These are phyloP conservation scores for Diutina catenulata DNA, from an alignment of 1,139 yeast species.

Conservation along the genomic window DNA sequence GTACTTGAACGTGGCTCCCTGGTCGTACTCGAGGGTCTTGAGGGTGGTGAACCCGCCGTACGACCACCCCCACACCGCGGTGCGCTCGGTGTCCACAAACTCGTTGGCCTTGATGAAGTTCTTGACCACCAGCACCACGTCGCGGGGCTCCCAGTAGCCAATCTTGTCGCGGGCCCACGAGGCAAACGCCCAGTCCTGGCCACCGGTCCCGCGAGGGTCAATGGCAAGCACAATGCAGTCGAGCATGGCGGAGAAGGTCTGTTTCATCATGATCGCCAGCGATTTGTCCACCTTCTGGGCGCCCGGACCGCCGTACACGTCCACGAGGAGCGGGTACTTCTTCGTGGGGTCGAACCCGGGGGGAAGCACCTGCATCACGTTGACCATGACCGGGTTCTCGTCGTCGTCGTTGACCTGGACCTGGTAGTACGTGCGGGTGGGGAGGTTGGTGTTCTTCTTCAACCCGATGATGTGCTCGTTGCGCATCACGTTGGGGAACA, in stretches of 20 bases:
- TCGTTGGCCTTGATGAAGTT: constrained; percentile 42
- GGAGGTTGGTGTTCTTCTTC: constrained; percentile 33
- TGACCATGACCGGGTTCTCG: constrained; percentile 33
- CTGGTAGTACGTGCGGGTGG: constrained; percentile 39
- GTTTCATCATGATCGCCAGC: constrained; percentile 53
- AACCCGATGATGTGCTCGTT: background rate
- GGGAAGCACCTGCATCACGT: constrained; percentile 70
- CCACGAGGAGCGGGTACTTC: constrained; percentile 72
- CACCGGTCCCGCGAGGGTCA: constrained; percentile 92
- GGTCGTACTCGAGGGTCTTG: constrained; percentile 63
- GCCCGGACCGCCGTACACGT: constrained; percentile 93
- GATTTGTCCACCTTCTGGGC: constrained; percentile 56
- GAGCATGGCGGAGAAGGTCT: constrained; percentile 52
- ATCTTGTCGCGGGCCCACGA: constrained; percentile 56
- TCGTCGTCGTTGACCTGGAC: constrained; percentile 31
- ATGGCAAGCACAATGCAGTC: constrained; percentile 70
- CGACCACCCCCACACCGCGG: constrained; percentile 98
- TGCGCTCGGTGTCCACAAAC: constrained; percentile 44
- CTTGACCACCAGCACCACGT: constrained; percentile 56
- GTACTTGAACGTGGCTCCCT: constrained; percentile 54
- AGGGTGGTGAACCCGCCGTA: constrained; percentile 77
- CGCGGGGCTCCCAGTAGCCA: constrained; percentile 85
- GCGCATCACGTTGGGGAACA: background rate
- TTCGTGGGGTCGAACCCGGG: constrained; percentile 43
- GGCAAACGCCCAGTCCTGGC: constrained; percentile 64